Percentiles rank a stretch among this genome's conserved stretches.
These are phyloP conservation scores for Trichoderma harzianum DNA, from an alignment of 2,329 filamentous ascomycete species.

Conservation along the genomic window DNA sequence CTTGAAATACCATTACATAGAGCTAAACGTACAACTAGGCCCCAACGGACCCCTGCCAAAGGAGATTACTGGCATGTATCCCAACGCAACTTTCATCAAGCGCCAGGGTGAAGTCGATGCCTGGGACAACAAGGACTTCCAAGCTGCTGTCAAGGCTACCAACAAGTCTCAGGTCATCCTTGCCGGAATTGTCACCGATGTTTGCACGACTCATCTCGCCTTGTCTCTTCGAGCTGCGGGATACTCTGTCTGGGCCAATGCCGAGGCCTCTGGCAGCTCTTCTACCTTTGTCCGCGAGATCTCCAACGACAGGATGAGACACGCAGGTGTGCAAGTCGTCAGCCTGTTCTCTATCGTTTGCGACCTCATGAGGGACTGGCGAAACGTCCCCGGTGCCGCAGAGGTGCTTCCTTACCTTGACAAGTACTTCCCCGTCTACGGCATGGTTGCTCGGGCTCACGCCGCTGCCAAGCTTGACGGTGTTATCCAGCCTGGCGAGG, in stretches of 20 bases:
- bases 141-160: conserved; percentile 60
- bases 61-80: conserved; percentile 49
- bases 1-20: not conserved
- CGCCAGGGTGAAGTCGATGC: conserved; percentile 72
- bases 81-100: conserved; percentile 61
- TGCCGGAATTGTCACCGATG: conserved; percentile 70
- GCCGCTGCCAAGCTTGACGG: conserved; percentile 8
- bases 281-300: conserved; percentile 45
- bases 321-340: conserved; percentile 63
- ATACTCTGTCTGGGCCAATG: conserved; percentile 71
- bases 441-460: conserved; percentile 51
- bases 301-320: conserved; percentile 64
- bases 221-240: conserved; percentile 68
- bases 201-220: conserved; percentile 71
- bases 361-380: conserved; percentile 71
- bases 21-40: conserved; percentile 36
- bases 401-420: conserved; percentile 64
- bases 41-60: conserved; percentile 66
- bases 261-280: conserved; percentile 67
- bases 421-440: conserved; percentile 62
- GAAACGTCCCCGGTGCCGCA: conserved; percentile 48
- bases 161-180: conserved; percentile 69
- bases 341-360: conserved; percentile 61
- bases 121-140: conserved; percentile 72
- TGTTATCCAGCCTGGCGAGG: conserved; percentile 3